Conservation (phyloP, 805 yeast genomes). For the Starmerella potacharoeniae region DNA sequence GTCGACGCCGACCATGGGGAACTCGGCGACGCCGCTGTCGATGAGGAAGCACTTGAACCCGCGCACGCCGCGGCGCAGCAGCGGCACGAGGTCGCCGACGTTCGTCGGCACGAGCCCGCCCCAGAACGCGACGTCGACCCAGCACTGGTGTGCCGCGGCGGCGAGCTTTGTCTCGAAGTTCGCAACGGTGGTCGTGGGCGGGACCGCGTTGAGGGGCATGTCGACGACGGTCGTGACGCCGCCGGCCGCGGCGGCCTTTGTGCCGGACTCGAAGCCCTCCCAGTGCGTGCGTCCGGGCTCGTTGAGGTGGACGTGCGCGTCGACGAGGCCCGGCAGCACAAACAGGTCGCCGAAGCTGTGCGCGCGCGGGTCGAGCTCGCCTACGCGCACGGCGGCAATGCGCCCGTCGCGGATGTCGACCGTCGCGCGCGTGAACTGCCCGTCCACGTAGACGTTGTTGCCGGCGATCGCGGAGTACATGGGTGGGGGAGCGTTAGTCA, state of each 20-base stretch:
- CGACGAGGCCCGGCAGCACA: conserved; percentile 87
- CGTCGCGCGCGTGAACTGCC: conserved; percentile 24
- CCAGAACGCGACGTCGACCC: conserved; percentile 96
- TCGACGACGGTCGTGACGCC: conserved; percentile 94
- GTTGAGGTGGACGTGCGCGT: conserved; percentile 85
- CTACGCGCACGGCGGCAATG: conserved; percentile 35
- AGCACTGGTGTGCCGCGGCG: conserved; percentile 71
- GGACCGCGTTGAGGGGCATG: conserved; percentile 93
- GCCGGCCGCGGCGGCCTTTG: conserved; percentile 88
- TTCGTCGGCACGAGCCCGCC: conserved; percentile 86
- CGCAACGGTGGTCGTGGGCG: conserved; percentile 81
- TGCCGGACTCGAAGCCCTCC: conserved; percentile 96
- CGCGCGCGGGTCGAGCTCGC: conserved; percentile 14
- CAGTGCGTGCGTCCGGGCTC: conserved; percentile 97
- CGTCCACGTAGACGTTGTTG: conserved; percentile 23
- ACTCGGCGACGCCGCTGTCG: conserved; percentile 90
- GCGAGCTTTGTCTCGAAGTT: conserved; percentile 62
- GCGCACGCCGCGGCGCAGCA: conserved; percentile 75
- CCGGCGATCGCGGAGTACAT: conserved; percentile 8
- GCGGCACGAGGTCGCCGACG: conserved; percentile 54
- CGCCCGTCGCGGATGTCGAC: conserved; percentile 38
- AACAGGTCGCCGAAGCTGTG: conserved; percentile 52
- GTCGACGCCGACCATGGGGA: conserved; percentile 60
- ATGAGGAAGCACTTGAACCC: conserved; percentile 91
- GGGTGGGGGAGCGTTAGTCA: too few species aligned